Evolutionary conservation across 371 early-diverging fungal genomes (phyloP).

Genomic region (Rhizomucor pusillus): DNA sequence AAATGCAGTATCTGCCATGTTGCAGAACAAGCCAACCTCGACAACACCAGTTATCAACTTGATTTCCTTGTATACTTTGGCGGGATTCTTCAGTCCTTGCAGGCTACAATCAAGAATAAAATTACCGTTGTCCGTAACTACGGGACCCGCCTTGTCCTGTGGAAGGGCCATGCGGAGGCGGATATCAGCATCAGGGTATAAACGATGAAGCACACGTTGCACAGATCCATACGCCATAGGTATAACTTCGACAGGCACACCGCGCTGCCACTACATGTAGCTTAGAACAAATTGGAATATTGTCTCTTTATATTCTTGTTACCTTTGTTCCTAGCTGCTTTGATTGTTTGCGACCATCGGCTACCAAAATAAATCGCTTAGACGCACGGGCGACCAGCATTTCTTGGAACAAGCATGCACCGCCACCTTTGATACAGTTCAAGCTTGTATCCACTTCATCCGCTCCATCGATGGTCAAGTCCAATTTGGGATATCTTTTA

Average conservation of each 20-base stretch:
- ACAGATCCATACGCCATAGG: conserved; percentile 57
- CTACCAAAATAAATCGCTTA: conserved; percentile 60
- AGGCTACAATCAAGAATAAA: conserved; percentile 84
- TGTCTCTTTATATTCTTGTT: conserved; percentile 6
- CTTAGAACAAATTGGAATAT: neutral
- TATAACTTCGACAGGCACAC: conserved; percentile 88
- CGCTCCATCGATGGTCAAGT: conserved; percentile 92
- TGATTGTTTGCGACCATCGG: conserved; percentile 83
- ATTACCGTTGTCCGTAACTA: conserved; percentile 92
- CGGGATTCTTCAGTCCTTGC: conserved; percentile 62
- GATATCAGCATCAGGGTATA: conserved; percentile 2
- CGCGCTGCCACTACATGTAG: conserved; percentile 77
- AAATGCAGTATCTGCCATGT: conserved; percentile 78
- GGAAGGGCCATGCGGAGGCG: conserved; percentile 12
- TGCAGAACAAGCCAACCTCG: conserved; percentile 87
- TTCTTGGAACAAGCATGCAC: conserved; percentile 90
- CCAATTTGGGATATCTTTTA: conserved; percentile 60
- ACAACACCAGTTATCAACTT: conserved; percentile 80
- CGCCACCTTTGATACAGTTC: conserved; percentile 93
- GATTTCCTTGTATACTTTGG: conserved; percentile 50
- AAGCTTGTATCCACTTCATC: conserved; percentile 83
- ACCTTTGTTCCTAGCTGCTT: conserved; percentile 69
- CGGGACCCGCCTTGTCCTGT: conserved; percentile 84
- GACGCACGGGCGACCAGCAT: conserved; percentile 87
- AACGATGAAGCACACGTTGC: conserved; percentile 1